Base-by-base conservation (phyloP, 805 yeast species). In the Lachancea dasiensis region DNA sequence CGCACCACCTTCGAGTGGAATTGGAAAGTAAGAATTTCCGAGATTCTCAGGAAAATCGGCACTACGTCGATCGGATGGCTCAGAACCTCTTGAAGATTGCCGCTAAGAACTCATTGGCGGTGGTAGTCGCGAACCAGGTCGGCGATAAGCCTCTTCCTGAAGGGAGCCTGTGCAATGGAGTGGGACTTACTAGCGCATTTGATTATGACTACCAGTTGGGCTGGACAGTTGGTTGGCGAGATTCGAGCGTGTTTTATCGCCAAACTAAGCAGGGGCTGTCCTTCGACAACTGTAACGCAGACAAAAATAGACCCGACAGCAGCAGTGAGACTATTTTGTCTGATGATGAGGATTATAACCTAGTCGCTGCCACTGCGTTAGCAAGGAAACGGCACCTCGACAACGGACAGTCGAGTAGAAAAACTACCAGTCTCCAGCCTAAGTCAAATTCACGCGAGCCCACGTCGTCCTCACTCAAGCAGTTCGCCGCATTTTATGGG, bases 101-200 rank as follows among this genome's bases (percentile, higher is more conserved):
- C 0, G 48, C 52, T 15, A 53, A 65, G 11, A 58, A 65, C 51
- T 58, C 70, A 16, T 52, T 83, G 4, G 82, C 94, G 0, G 59
- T 89, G 0, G 76, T 86, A 0, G 71, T 82, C 1, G 73, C 87
- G 0, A 87, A 89, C 50, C 96, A 89, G 58, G 86, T 87, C 1
- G 73, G 87, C 27, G 90, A 82, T 50, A 70, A 72, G 25, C 56
- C 55, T 5, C 23, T 52, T 18, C 33, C 37, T 1, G 59, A 53
- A 18, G n/a, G n/a, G n/a, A n/a, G n/a, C n/a, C n/a, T n/a, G n/a
- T n/a, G n/a, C n/a, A n/a, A n/a, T n/a, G n/a, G n/a, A n/a, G n/a
- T n/a, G n/a, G n/a, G n/a, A n/a, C n/a, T n/a, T n/a, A n/a, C n/a
- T n/a, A n/a, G n/a, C n/a, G n/a, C n/a, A n/a, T n/a, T n/a, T 47